Evolutionary conservation across 345 rosid genomes (phyloP).

Genomic region (Iberis pinnata): DNA sequence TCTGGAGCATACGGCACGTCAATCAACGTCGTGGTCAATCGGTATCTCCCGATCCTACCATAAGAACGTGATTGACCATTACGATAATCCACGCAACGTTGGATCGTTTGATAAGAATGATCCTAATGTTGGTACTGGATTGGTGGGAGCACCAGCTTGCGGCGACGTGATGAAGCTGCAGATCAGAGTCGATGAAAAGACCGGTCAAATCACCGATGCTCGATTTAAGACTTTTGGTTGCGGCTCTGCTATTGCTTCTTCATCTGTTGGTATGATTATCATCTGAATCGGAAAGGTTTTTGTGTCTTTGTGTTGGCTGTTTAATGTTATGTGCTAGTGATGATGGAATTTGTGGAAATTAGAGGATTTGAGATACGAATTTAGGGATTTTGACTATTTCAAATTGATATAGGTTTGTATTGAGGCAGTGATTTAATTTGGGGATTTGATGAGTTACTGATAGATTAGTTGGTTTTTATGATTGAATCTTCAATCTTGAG

Average conservation of each 20-base stretch:
- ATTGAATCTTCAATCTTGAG: background rate
- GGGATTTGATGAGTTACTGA: background rate
- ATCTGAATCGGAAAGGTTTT: background rate
- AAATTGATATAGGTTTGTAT: background rate
- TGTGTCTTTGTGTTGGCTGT: background rate
- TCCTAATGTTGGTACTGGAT: constrained; percentile 76
- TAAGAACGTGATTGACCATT: constrained; percentile 93
- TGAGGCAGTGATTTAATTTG: background rate
- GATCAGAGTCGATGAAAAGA: constrained; percentile 77
- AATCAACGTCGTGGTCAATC: constrained; percentile 26
- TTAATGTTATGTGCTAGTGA: background rate
- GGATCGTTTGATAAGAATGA: constrained; percentile 93
- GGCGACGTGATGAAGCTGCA: constrained; percentile 99
- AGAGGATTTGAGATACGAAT: background rate
- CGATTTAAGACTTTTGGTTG: constrained; percentile 98
- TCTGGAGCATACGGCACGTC: constrained; percentile 34
- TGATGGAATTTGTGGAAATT: background rate
- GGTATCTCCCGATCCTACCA: constrained; percentile 54
- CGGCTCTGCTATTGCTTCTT: constrained; percentile 96
- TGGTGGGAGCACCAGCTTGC: constrained; percentile 98
- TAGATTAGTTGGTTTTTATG: background rate
- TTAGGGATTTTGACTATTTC: background rate
- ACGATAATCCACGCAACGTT: constrained; percentile 89
- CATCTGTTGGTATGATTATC: constrained; percentile 67
- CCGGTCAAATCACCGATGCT: constrained; percentile 81